A percentile compares a stretch with the other conserved stretches of the same genome.
Conservation (phyloP, 140 eudicot genomes). For the Bidens hawaiensis region DNA sequence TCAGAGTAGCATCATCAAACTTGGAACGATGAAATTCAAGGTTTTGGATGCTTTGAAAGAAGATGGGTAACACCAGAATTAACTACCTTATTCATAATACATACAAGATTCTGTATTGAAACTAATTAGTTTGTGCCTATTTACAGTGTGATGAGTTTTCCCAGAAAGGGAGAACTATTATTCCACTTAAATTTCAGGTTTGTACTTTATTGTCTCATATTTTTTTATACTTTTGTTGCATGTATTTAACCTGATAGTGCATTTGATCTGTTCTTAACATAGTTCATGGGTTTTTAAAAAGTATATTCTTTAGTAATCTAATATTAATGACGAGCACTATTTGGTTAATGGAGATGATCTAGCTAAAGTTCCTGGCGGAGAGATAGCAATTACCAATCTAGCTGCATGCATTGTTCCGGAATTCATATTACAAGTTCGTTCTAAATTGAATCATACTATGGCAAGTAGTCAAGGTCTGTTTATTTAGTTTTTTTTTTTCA, state of each 20-base stretch:
- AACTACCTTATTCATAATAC: not conserved
- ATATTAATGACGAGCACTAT: constrained; percentile 14
- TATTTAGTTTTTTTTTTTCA: not conserved
- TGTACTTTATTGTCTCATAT: too few relatives aligned
- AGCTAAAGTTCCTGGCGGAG: constrained; percentile 68
- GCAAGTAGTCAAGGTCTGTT: constrained; percentile 36
- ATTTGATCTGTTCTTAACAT: constrained; percentile 2
- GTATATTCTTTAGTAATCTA: not conserved
- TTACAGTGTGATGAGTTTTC: constrained; percentile 65
- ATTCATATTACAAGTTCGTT: constrained; percentile 52
- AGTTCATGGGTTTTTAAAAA: not conserved
- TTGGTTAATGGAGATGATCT: constrained; percentile 76
- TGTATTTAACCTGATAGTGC: not conserved
- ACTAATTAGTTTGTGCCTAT: constrained; percentile 13
- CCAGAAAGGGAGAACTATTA: constrained; percentile 42
- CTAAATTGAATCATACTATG: constrained; percentile 29
- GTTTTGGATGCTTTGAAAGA: too few relatives aligned
- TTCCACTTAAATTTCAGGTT: constrained; percentile 59
- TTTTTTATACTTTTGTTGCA: not conserved
- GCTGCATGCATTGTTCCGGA: constrained; percentile 79
- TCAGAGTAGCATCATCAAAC: too few relatives aligned
- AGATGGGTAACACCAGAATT: not conserved
- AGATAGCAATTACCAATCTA: constrained; percentile 64
- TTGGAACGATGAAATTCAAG: too few relatives aligned
- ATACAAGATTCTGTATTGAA: not conserved